Percentiles rank a stretch among this genome's conserved stretches.
These are phyloP conservation scores for Bothia castanella DNA, from an alignment of 1,284 basidiomycete species.

Conservation along the genomic window DNA sequence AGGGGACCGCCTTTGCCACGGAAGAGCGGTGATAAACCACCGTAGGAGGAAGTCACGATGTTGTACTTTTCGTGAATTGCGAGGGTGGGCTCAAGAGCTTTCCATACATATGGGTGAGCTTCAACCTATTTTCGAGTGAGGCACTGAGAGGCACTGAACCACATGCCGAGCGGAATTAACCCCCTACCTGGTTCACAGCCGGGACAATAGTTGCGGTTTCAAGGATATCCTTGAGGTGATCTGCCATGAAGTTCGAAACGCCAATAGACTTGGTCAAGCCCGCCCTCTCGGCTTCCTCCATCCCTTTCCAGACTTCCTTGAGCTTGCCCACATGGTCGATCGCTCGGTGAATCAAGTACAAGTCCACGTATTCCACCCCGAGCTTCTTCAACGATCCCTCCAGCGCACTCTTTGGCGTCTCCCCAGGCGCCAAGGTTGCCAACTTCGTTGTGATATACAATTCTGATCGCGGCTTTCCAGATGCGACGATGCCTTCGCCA, in stretches of 20 bases:
- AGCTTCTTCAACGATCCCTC: conserved; percentile 57
- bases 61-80: conserved; percentile 54
- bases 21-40: conserved; percentile 57
- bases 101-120: conserved; percentile 75
- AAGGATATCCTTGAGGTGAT: conserved; percentile 63
- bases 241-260: conserved; percentile 76
- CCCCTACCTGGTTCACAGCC: conserved; percentile 71
- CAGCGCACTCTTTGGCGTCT: conserved; percentile 48
- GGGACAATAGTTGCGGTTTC: conserved; percentile 58
- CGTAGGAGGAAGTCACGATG: conserved; percentile 69
- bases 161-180: too few relatives aligned
- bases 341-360: conserved; percentile 70
- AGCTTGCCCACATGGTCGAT: conserved; percentile 40
- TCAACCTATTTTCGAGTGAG: conserved; percentile 56
- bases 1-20: conserved; percentile 56
- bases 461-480: conserved; percentile 42
- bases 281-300: conserved; percentile 65
- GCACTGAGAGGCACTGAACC: background rate
- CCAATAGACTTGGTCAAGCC: conserved; percentile 77
- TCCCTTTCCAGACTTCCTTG: conserved; percentile 60
- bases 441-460: conserved; percentile 71
- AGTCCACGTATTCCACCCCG: conserved; percentile 65
- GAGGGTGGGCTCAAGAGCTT: conserved; percentile 51
- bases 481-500: conserved; percentile 50
- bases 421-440: conserved; percentile 33